phyloP scores from a whole-genome alignment of 108 stramenopile species.

The Seminavis robusta region DNA sequence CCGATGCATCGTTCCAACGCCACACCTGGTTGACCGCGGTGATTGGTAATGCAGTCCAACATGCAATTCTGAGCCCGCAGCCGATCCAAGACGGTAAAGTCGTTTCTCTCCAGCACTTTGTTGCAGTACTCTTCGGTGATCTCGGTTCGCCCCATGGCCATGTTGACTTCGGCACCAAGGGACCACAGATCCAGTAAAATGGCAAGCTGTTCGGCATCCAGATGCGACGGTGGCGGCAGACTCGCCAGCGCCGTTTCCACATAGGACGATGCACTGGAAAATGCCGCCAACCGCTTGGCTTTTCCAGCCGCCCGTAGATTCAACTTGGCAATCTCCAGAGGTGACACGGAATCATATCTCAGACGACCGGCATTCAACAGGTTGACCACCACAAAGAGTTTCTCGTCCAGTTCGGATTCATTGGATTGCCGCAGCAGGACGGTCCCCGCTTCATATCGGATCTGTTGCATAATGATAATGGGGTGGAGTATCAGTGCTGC shows the following conservation, averaged over 20 bases:
- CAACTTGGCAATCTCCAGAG: background rate
- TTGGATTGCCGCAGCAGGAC: background rate
- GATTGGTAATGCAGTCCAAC: background rate
- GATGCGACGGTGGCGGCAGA: too few relatives aligned
- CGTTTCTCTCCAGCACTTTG: background rate
- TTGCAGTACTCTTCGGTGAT: background rate
- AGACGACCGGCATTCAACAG: too few relatives aligned
- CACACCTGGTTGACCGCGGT: background rate
- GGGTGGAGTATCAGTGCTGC: background rate
- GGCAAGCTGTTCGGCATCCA: too few relatives aligned
- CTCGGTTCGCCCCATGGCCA: background rate
- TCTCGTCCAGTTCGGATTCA: background rate
- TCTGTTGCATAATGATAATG: background rate
- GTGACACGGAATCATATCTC: too few relatives aligned
- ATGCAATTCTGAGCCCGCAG: background rate
- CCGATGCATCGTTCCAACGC: background rate
- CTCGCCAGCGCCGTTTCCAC: too few relatives aligned
- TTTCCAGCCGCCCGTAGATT: background rate
- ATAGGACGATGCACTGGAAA: too few relatives aligned
- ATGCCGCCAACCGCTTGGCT: too few relatives aligned
- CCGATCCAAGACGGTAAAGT: background rate
- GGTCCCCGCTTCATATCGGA: background rate
- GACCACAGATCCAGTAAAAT: too few relatives aligned
- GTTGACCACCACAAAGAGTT: background rate
- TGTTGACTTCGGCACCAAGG: background rate